Evolutionary conservation across 352 stramenopile species (phyloP).

Genomic region (Globisporangium canariense): DNA sequence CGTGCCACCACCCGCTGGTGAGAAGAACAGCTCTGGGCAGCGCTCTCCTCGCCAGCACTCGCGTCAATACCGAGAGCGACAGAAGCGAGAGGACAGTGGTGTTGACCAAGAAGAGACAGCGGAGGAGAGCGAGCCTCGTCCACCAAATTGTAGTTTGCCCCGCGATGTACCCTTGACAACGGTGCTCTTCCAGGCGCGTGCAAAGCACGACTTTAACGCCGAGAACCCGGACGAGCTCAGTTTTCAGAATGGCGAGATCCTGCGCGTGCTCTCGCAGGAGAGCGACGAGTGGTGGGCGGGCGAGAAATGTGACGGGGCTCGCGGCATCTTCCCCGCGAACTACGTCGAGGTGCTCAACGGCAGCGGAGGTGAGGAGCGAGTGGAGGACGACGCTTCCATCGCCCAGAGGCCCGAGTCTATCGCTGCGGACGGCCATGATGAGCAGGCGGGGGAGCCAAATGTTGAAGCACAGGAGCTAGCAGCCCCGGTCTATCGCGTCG

Average conservation of each 20-base stretch:
- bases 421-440: neutral
- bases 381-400: neutral
- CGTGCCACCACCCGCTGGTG: conserved; percentile 12
- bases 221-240: conserved; percentile 53
- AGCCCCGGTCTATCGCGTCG: conserved; percentile 7
- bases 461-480: neutral
- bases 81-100: conserved; percentile 8
- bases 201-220: conserved; percentile 34
- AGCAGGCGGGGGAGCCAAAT: neutral
- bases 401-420: neutral
- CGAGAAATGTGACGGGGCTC: conserved; percentile 54
- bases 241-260: conserved; percentile 43
- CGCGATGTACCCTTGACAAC: neutral
- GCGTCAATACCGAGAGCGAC: conserved; percentile 35
- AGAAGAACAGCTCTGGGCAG: conserved; percentile 20
- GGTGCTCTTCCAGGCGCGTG: conserved; percentile 22
- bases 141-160: neutral
- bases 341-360: conserved; percentile 30
- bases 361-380: neutral
- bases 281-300: conserved; percentile 58
- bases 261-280: conserved; percentile 49
- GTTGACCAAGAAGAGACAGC: neutral
- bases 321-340: conserved; percentile 54
- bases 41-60: conserved; percentile 28
- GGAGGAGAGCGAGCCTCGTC: neutral